A percentile compares a stretch with the other conserved stretches of the same genome.
Conservation (phyloP, 352 stramenopile species). For the Phytophthora vignae region DNA sequence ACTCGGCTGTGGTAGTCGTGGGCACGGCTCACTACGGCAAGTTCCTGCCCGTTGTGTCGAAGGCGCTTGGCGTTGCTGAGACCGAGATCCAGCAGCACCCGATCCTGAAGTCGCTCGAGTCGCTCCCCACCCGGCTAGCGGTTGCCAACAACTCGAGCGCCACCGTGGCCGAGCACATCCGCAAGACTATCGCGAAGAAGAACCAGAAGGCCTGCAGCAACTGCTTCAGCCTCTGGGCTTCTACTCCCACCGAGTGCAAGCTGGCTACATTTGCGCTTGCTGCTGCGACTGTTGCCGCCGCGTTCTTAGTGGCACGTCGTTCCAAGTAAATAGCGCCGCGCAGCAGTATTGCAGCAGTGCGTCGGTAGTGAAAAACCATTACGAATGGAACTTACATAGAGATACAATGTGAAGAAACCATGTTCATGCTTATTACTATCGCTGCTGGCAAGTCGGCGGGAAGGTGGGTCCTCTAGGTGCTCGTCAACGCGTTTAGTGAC, state of each 20-base stretch:
- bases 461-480: neutral
- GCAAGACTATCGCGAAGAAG: slow-evolving; percentile 43
- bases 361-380: slow-evolving; percentile 1
- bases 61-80: slow-evolving; percentile 85
- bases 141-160: slow-evolving; percentile 70
- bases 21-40: slow-evolving; percentile 98
- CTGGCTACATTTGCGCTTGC: slow-evolving; percentile 46
- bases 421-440: too few species aligned
- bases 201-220: slow-evolving; percentile 27
- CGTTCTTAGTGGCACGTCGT: slow-evolving; percentile 57
- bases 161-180: slow-evolving; percentile 71
- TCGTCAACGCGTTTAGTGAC: slow-evolving; percentile 1
- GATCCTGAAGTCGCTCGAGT: slow-evolving; percentile 80
- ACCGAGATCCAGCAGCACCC: slow-evolving; percentile 75
- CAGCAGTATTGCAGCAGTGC: slow-evolving; percentile 2
- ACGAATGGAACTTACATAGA: slow-evolving; percentile 31
- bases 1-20: slow-evolving; percentile 92
- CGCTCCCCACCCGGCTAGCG: slow-evolving; percentile 65
- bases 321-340: slow-evolving; percentile 30
- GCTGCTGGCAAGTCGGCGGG: too few species aligned
- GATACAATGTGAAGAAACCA: slow-evolving; percentile 20
- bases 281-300: slow-evolving; percentile 40
- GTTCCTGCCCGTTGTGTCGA: slow-evolving; percentile 94
- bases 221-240: slow-evolving; percentile 24
- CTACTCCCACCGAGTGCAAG: slow-evolving; percentile 34